phyloP scores from a whole-genome alignment of 148 eudicot species.

The Chenopodium berlandieri region DNA sequence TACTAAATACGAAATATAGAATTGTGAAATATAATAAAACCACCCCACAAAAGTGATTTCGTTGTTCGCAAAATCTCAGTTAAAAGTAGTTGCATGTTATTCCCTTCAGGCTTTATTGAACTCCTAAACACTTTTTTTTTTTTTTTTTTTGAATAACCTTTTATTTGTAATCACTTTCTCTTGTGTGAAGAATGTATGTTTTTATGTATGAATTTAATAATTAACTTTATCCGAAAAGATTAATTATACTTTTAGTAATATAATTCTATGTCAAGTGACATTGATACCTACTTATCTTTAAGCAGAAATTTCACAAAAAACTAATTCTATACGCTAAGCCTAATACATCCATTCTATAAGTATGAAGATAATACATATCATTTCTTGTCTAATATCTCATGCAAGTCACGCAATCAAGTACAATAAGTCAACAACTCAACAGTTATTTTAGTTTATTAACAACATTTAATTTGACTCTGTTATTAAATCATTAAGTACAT shows the following conservation, averaged over 20 bases:
- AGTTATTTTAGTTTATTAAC: background rate
- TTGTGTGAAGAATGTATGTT: background rate
- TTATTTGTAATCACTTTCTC: too few species aligned
- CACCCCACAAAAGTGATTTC: slow-evolving; percentile 10
- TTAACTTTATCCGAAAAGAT: background rate
- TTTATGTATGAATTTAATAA: background rate
- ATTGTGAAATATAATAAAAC: background rate
- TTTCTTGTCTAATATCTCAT: background rate
- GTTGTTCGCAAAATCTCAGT: slow-evolving; percentile 21
- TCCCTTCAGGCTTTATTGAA: slow-evolving; percentile 17
- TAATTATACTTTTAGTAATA: background rate
- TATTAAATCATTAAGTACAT: too few species aligned
- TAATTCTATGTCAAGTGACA: too few species aligned
- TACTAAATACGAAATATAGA: too few species aligned
- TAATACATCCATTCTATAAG: too few species aligned
- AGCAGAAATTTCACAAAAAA: too few species aligned
- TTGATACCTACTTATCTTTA: too few species aligned
- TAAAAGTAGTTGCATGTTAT: slow-evolving; percentile 5
- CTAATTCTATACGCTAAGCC: too few species aligned
- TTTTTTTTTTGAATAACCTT: too few species aligned
- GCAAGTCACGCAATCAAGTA: background rate
- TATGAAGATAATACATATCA: too few species aligned
- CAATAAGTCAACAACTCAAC: background rate
- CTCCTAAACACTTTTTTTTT: background rate
- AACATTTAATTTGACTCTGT: too few species aligned